A percentile compares a stretch with the other conserved stretches of the same genome.
These are phyloP conservation scores for Nectriaceae sp. DNA, from an alignment of 2,329 filamentous ascomycete species.

Conservation along the genomic window DNA sequence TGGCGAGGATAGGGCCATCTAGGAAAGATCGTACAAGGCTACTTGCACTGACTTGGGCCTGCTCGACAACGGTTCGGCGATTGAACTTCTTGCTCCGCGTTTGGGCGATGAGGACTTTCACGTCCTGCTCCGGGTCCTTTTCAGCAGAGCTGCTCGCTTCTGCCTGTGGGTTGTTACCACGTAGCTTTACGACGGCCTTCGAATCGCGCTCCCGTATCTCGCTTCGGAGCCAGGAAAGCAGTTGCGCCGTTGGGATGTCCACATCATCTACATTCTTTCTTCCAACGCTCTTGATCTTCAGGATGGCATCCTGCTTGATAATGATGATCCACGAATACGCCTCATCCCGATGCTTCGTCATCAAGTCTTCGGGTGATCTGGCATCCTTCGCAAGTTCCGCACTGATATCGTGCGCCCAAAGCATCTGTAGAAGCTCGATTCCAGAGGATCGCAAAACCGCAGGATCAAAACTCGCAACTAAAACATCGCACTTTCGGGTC, in stretches of 20 bases:
- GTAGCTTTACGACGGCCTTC: slow-evolving; percentile 52
- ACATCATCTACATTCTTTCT: slow-evolving; percentile 74
- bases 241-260: slow-evolving; percentile 72
- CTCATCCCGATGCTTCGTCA: slow-evolving; percentile 75
- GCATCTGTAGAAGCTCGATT: slow-evolving; percentile 72
- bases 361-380: slow-evolving; percentile 76
- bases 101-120: slow-evolving; percentile 80
- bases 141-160: slow-evolving; percentile 32
- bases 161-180: slow-evolving; percentile 30
- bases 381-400: slow-evolving; percentile 85
- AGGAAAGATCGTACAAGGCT: slow-evolving; percentile 71
- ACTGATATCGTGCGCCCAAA: slow-evolving; percentile 84
- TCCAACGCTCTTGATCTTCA: slow-evolving; percentile 79
- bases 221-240: slow-evolving; percentile 77
- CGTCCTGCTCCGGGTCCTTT: slow-evolving; percentile 63
- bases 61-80: slow-evolving; percentile 81
- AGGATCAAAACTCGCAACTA: slow-evolving; percentile 85
- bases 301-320: slow-evolving; percentile 73
- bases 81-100: slow-evolving; percentile 92
- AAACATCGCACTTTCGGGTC: slow-evolving; percentile 71
- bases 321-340: slow-evolving; percentile 85
- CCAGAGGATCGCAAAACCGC: slow-evolving; percentile 74
- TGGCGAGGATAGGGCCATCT: slow-evolving; percentile 78
- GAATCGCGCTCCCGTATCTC: slow-evolving; percentile 81
- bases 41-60: slow-evolving; percentile 62